Conservation (phyloP, 495 filamentous ascomycete genomes). For the Immersiella caudata region DNA sequence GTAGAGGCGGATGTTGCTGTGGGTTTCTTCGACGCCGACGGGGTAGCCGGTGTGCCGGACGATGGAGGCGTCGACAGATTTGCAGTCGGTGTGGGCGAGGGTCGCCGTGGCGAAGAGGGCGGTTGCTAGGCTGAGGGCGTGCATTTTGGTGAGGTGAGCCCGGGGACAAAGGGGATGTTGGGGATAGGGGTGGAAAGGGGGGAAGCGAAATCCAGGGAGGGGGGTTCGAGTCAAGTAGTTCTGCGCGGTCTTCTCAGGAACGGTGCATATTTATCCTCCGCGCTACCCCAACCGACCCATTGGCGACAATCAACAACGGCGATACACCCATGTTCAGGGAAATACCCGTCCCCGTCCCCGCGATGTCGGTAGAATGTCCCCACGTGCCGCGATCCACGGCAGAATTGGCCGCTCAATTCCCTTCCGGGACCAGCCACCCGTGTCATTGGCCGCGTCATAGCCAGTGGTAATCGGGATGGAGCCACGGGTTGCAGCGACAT, state of each 20-base stretch:
- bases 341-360: neutral
- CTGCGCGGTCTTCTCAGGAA: no score
- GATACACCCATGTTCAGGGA: neutral
- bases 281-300: neutral
- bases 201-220: neutral
- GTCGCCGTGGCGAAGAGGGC: conserved; percentile 4
- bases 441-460: conserved; percentile 9
- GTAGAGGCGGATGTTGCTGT: conserved; percentile 32
- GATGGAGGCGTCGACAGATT: conserved; percentile 15
- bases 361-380: neutral
- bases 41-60: conserved; percentile 9
- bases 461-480: neutral
- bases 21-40: conserved; percentile 13
- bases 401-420: conserved; percentile 3
- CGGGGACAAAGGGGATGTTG: neutral
- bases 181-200: neutral
- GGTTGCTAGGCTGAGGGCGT: conserved; percentile 2
- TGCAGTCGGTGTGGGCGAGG: conserved; percentile 11
- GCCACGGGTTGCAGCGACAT: neutral
- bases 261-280: conserved; percentile 11
- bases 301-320: neutral
- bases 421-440: neutral
- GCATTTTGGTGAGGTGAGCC: conserved; percentile 5
- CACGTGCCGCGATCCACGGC: conserved; percentile 7
- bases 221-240: neutral